Conservation (phyloP, 129 eudicot species). For the Flaveria brownii region DNA sequence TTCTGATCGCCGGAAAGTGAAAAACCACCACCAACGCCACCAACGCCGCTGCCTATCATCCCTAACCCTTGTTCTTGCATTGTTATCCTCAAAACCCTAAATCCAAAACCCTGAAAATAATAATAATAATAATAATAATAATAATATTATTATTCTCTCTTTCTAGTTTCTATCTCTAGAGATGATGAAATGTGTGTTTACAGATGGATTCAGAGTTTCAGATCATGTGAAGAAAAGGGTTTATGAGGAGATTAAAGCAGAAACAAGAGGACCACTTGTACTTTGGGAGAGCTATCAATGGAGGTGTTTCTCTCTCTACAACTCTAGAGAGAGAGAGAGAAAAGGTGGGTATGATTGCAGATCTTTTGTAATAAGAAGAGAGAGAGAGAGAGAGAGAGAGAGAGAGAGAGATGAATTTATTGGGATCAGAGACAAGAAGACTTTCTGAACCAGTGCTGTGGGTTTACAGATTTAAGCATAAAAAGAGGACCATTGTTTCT, state of each 20-base stretch:
- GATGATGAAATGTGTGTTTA: neutral
- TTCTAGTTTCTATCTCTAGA: conserved; percentile 26
- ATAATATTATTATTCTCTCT: conserved; percentile 11
- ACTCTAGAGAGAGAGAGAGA: conserved; percentile 12
- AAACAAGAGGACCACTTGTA: conserved; percentile 55
- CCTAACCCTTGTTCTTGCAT: conserved; percentile 78
- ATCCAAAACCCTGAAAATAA: too few relatives aligned
- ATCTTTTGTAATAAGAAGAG: conserved; percentile 28
- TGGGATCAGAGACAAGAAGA: conserved; percentile 72
- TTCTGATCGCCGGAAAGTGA: conserved; percentile 54
- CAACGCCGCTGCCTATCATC: conserved; percentile 53
- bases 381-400: conserved; percentile 18
- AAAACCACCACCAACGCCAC: conserved; percentile 38
- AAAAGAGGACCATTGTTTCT: conserved; percentile 29
- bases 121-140: too few relatives aligned
- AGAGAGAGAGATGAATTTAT: conserved; percentile 38
- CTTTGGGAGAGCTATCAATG: conserved; percentile 36
- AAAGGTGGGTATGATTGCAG: conserved; percentile 36
- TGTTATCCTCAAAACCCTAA: neutral
- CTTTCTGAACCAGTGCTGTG: conserved; percentile 55
- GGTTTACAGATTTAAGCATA: conserved; percentile 51
- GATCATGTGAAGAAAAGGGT: conserved; percentile 48
- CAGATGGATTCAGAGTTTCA: conserved; percentile 14
- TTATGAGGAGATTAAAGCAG: conserved; percentile 1
- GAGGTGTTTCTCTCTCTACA: conserved; percentile 18